Conservation (phyloP, 805 yeast genomes). For the Hanseniaspora clermontiae region DNA sequence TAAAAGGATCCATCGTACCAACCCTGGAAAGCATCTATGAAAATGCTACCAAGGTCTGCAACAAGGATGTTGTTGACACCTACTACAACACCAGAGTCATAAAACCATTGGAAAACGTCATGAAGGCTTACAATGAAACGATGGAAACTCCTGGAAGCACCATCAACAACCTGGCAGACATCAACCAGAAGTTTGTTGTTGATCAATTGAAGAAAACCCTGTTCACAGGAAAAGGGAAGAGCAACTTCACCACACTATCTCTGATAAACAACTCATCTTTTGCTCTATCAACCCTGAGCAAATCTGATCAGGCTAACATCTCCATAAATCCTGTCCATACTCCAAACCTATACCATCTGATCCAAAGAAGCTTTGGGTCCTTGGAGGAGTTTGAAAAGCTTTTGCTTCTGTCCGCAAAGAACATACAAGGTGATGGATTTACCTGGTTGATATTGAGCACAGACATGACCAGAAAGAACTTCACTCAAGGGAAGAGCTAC, state of each 20-base stretch:
- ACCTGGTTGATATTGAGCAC: slow-evolving; percentile 71
- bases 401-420: slow-evolving; percentile 52
- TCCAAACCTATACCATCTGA: slow-evolving; percentile 18
- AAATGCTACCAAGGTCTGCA: neutral
- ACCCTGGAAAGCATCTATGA: neutral
- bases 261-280: neutral
- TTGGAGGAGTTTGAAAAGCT: slow-evolving; percentile 61
- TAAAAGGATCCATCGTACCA: neutral
- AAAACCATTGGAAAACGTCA: neutral
- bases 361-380: slow-evolving; percentile 52
- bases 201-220: neutral
- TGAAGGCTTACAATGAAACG: neutral
- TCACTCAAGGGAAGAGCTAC: slow-evolving; percentile 17
- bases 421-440: slow-evolving; percentile 78
- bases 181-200: neutral
- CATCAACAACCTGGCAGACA: neutral
- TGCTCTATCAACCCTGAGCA: neutral
- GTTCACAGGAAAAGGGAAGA: neutral
- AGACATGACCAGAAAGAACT: slow-evolving; percentile 16
- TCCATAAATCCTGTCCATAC: neutral
- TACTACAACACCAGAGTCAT: slow-evolving; percentile 1
- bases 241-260: neutral
- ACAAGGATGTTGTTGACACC: neutral
- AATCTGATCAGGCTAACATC: neutral
- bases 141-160: neutral